Evolutionary conservation across 1,284 basidiomycete species (phyloP).

Genomic region (Rhizopogon parksii): DNA sequence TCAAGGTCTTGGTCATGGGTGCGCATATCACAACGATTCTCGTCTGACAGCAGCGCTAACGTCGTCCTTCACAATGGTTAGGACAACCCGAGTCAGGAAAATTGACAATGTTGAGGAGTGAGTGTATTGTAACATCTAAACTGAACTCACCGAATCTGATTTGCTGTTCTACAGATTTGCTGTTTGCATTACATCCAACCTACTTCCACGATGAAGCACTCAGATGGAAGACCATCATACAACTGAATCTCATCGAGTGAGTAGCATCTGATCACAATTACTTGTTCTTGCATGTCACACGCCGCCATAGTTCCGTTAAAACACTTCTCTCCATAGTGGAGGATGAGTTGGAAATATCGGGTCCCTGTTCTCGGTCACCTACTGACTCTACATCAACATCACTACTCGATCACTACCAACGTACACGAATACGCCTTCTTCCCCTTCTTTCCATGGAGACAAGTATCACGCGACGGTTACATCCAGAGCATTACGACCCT

Average conservation of each 20-base stretch:
- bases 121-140: conserved; percentile 1
- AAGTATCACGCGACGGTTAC: conserved; percentile 39
- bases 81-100: conserved; percentile 68
- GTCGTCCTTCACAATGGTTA: conserved; percentile 15
- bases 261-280: conserved; percentile 9
- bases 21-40: conserved; percentile 14
- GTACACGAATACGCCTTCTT: conserved; percentile 46
- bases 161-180: conserved; percentile 44
- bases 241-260: conserved; percentile 61
- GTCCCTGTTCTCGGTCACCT: conserved; percentile 13
- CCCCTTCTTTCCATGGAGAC: conserved; percentile 55
- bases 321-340: conserved; percentile 44
- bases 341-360: conserved; percentile 36
- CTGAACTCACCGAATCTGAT: background rate
- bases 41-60: background rate
- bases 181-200: conserved; percentile 54
- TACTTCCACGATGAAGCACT: conserved; percentile 51
- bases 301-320: conserved; percentile 43
- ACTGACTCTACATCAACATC: conserved; percentile 15
- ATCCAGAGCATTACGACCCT: conserved; percentile 24
- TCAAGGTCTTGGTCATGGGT: conserved; percentile 63
- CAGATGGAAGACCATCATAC: conserved; percentile 58
- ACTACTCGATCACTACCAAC: conserved; percentile 33
- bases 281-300: background rate
- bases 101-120: conserved; percentile 63